Evolutionary conservation across 345 rosid species (phyloP).

Genomic region (Corchorus olitorius): DNA sequence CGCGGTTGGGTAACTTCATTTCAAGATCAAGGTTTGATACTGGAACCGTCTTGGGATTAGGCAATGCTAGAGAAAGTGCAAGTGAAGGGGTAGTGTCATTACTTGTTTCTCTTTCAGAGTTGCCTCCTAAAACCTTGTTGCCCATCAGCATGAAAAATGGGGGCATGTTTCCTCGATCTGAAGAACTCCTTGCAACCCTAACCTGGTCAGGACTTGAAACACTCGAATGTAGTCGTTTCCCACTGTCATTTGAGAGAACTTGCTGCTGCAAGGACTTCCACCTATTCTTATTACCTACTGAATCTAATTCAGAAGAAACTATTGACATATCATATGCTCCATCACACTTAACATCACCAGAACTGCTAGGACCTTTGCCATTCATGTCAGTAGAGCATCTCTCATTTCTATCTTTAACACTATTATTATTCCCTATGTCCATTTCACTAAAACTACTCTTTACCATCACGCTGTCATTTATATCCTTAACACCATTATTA

Average conservation of each 20-base stretch:
- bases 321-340: not conserved
- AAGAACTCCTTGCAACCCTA: not conserved
- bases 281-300: not conserved
- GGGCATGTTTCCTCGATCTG: not conserved
- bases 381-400: not conserved
- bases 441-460: not conserved
- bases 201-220: slow-evolving; percentile 24
- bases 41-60: not conserved
- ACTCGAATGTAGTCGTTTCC: slow-evolving; percentile 1
- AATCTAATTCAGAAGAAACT: not conserved
- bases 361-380: not conserved
- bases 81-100: not conserved
- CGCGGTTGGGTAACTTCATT: not conserved
- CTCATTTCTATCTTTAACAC: not conserved
- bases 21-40: not conserved
- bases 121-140: not conserved
- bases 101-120: not conserved
- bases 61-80: slow-evolving; percentile 22
- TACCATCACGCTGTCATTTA: not conserved
- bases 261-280: not conserved
- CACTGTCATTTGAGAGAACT: not conserved
- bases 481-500: not conserved
- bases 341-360: not conserved
- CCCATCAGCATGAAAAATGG: not conserved
- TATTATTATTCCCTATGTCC: not conserved